These are phyloP conservation scores for Cytospora schulzeri DNA, from an alignment of 2,329 filamentous ascomycete species.

Conservation along the genomic window DNA sequence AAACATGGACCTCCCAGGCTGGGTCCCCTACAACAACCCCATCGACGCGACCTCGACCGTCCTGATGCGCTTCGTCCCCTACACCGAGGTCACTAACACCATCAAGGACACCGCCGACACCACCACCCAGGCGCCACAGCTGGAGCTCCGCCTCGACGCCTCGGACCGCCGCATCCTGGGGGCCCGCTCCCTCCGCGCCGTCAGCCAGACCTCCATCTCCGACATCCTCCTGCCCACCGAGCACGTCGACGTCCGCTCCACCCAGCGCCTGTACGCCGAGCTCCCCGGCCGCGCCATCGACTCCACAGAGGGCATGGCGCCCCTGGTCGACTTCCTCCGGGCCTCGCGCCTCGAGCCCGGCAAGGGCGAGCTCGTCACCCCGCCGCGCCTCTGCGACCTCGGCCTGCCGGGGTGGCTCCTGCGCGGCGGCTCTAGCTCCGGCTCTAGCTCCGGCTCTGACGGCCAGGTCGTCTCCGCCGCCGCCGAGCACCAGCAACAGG, in stretches of 20 bases:
- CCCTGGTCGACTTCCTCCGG: slow-evolving; percentile 48
- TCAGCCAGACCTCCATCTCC: slow-evolving; percentile 41
- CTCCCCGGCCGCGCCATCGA: slow-evolving; percentile 35
- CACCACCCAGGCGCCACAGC: slow-evolving; percentile 32
- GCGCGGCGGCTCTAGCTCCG: neutral
- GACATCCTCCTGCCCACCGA: slow-evolving; percentile 51
- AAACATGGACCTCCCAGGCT: slow-evolving; percentile 43
- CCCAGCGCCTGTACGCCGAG: slow-evolving; percentile 40
- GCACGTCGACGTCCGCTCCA: slow-evolving; percentile 52
- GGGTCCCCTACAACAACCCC: slow-evolving; percentile 32
- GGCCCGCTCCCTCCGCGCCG: slow-evolving; percentile 40
- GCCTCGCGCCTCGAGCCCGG: slow-evolving; percentile 49
- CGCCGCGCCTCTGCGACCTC: slow-evolving; percentile 33
- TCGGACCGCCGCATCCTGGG: slow-evolving; percentile 37
- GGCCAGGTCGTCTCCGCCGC: too few species aligned
- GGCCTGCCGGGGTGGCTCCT: slow-evolving; percentile 32
- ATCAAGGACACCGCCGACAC: neutral
- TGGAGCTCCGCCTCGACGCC: slow-evolving; percentile 42
- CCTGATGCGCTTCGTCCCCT: slow-evolving; percentile 50
- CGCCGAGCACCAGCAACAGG: too few species aligned
- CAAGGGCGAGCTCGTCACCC: slow-evolving; percentile 53
- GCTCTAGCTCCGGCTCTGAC: too few species aligned
- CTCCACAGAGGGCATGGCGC: slow-evolving; percentile 31
- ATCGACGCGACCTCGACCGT: slow-evolving; percentile 39
- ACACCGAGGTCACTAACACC: slow-evolving; percentile 25